phyloP scores from a whole-genome alignment of 1,139 yeast species.

The Diutina pseudorugosa region DNA sequence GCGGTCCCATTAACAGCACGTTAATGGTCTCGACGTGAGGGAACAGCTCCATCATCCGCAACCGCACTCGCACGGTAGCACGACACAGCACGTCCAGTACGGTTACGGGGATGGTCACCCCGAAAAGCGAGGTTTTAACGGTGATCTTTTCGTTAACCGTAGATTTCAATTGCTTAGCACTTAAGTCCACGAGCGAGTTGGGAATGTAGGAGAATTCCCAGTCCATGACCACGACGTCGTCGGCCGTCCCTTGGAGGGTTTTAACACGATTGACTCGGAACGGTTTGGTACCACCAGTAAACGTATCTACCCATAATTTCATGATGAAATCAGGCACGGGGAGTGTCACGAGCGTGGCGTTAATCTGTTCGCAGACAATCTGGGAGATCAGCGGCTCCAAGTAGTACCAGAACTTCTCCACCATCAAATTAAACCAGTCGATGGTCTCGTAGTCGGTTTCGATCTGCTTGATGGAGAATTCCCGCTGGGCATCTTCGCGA shows the following conservation, averaged over 20 bases:
- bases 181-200: constrained; percentile 73
- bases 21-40: constrained; percentile 91
- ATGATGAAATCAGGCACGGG: constrained; percentile 78
- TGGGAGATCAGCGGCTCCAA: constrained; percentile 87
- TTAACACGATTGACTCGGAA: constrained; percentile 85
- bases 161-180: constrained; percentile 73
- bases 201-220: constrained; percentile 89
- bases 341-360: constrained; percentile 65
- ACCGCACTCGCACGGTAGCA: constrained; percentile 63
- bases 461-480: constrained; percentile 63
- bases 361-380: constrained; percentile 74
- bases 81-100: constrained; percentile 52
- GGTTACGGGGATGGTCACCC: constrained; percentile 49
- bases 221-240: constrained; percentile 93
- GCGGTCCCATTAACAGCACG: constrained; percentile 73
- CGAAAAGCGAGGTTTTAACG: constrained; percentile 56
- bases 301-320: constrained; percentile 72
- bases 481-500: constrained; percentile 77
- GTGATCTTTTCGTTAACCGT: constrained; percentile 73
- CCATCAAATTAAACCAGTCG: constrained; percentile 86
- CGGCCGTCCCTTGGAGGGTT: constrained; percentile 75
- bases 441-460: constrained; percentile 85
- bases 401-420: constrained; percentile 84
- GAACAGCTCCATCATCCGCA: constrained; percentile 80
- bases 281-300: constrained; percentile 91